Evolutionary conservation across 305 asterid species (phyloP).

Genomic region (Galium porrigens): DNA sequence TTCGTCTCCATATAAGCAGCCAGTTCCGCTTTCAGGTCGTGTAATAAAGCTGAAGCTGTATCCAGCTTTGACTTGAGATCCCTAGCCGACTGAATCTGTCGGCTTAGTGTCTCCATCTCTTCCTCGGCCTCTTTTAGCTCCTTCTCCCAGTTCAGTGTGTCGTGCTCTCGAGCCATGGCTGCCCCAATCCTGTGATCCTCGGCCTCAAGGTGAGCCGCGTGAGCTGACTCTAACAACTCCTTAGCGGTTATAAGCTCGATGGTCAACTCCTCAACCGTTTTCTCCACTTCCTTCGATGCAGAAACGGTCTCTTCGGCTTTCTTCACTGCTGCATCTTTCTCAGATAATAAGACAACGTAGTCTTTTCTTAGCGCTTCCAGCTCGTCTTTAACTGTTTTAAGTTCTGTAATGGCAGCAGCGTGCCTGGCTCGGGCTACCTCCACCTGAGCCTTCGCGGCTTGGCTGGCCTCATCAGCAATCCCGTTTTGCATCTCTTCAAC

Average conservation of each 20-base stretch:
- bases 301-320: conserved; percentile 53
- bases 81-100: conserved; percentile 39
- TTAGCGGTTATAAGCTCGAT: conserved; percentile 60
- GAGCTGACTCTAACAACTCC: conserved; percentile 66
- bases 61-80: conserved; percentile 50
- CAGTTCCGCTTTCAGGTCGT: conserved; percentile 49
- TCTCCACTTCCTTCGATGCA: conserved; percentile 51
- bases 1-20: conserved; percentile 79
- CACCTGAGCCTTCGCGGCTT: conserved; percentile 89
- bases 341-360: conserved; percentile 34
- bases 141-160: conserved; percentile 55
- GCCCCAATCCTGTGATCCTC: conserved; percentile 80
- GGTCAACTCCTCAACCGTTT: conserved; percentile 56
- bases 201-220: conserved; percentile 69
- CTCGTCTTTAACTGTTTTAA: conserved; percentile 45
- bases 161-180: conserved; percentile 68
- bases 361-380: conserved; percentile 57
- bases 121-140: conserved; percentile 63
- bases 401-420: conserved; percentile 65
- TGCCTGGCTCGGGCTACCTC: conserved; percentile 82
- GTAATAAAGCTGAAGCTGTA: conserved; percentile 40
- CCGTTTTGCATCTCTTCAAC: conserved; percentile 90
- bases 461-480: conserved; percentile 65
- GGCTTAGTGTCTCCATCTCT: conserved; percentile 45
- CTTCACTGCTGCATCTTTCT: conserved; percentile 45